Evolutionary conservation across 192 early-diverging fungal genomes (phyloP).

Genomic region (Backusella psychrophila): DNA sequence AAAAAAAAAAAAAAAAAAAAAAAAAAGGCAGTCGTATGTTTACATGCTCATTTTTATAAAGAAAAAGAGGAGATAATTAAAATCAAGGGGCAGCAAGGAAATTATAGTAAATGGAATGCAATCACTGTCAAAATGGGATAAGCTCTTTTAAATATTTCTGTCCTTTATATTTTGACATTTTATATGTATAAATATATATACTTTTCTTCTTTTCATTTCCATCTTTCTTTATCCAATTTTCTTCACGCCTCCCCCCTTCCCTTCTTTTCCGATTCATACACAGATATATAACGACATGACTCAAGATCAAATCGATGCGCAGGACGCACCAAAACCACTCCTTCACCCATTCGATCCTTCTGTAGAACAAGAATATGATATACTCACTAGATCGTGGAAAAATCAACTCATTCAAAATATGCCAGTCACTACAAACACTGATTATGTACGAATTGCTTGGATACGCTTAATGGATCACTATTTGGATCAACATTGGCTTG

Average conservation of each 20-base stretch:
- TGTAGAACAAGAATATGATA: slow-evolving; percentile 20
- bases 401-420: slow-evolving; percentile 11
- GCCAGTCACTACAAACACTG: not conserved
- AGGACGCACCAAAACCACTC: slow-evolving; percentile 3
- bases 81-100: not conserved
- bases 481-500: slow-evolving; percentile 24
- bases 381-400: slow-evolving; percentile 13
- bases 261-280: not conserved
- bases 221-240: not conserved
- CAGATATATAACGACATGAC: not conserved
- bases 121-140: slow-evolving; percentile 8
- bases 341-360: slow-evolving; percentile 14
- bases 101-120: slow-evolving; percentile 13
- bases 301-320: not conserved
- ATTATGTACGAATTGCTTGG: slow-evolving; percentile 10
- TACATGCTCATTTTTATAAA: not conserved
- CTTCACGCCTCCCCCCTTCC: not conserved
- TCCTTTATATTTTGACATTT: not conserved
- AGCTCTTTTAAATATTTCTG: not conserved
- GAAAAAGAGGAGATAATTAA: slow-evolving; percentile 6
- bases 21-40: not conserved
- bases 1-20: too few relatives aligned
- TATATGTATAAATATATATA: not conserved
- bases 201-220: not conserved
- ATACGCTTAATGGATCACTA: slow-evolving; percentile 15